Conservation (phyloP, 495 filamentous ascomycete genomes). For the Penicillium steckii region DNA sequence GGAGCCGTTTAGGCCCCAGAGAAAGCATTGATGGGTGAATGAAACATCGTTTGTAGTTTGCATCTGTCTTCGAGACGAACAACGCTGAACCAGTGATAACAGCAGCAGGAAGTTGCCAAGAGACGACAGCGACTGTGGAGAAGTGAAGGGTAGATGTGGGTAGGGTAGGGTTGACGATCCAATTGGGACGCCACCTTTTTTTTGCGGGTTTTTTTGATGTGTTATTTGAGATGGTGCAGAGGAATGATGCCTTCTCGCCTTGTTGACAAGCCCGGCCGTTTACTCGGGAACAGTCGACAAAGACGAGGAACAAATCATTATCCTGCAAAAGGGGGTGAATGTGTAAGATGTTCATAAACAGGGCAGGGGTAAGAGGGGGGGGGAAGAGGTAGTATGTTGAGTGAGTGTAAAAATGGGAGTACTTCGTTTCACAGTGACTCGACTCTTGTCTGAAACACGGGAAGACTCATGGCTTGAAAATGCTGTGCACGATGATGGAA, state of each 20-base stretch:
- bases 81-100: conserved; percentile 12
- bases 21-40: conserved; percentile 8
- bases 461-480: conserved; percentile 12
- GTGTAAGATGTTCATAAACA: neutral
- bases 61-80: conserved; percentile 5
- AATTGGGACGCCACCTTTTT: conserved; percentile 4
- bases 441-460: conserved; percentile 16
- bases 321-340: neutral
- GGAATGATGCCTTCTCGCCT: neutral
- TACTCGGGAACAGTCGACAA: too few relatives aligned
- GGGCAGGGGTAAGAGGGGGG: neutral
- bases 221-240: neutral
- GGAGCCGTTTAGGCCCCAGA: neutral
- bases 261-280: neutral
- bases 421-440: conserved; percentile 12
- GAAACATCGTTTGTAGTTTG: conserved; percentile 23
- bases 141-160: neutral
- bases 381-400: neutral
- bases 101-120: neutral
- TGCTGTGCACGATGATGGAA: conserved; percentile 20
- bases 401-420: conserved; percentile 5
- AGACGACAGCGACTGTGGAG: neutral
- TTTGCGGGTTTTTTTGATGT: neutral
- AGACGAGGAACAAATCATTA: neutral
- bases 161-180: conserved; percentile 1